phyloP scores from a whole-genome alignment of 1,284 basidiomycete genomes.

The Filobasidium uniguttulatum region DNA sequence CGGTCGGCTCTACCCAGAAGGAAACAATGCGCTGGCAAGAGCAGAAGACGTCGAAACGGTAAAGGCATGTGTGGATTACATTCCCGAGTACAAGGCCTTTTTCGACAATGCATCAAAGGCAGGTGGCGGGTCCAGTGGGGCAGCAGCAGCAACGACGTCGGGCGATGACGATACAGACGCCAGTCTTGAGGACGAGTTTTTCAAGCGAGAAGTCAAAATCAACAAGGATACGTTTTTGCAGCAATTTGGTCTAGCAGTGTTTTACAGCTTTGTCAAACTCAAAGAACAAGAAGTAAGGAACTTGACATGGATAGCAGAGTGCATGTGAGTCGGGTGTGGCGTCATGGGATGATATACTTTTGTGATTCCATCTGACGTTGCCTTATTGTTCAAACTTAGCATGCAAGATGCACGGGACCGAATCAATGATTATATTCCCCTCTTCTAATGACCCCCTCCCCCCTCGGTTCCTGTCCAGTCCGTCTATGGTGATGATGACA shows the following conservation, averaged over 20 bases:
- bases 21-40: conserved; percentile 83
- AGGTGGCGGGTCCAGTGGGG: conserved; percentile 10
- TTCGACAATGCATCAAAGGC: conserved; percentile 50
- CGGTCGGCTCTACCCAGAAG: conserved; percentile 85
- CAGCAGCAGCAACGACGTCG: conserved; percentile 20
- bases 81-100: conserved; percentile 82
- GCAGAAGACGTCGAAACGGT: conserved; percentile 96
- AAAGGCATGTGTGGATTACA: conserved; percentile 68
- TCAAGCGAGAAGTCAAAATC: conserved; percentile 79
- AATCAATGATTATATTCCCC: conserved; percentile 83
- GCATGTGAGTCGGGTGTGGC: conserved; percentile 9
- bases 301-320: conserved; percentile 87
- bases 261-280: conserved; percentile 88
- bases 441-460: no score
- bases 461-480: no score
- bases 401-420: conserved; percentile 85
- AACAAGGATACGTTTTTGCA: conserved; percentile 90
- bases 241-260: conserved; percentile 85
- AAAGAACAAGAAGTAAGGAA: conserved; percentile 93
- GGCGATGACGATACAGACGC: conserved; percentile 45
- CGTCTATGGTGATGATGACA: no score
- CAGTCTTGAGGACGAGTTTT: conserved; percentile 84
- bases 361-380: conserved; percentile 6
- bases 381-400: conserved; percentile 82
- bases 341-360: not conserved